phyloP scores from a whole-genome alignment of 495 filamentous ascomycete species.

The Evansstolkia leycettana region DNA sequence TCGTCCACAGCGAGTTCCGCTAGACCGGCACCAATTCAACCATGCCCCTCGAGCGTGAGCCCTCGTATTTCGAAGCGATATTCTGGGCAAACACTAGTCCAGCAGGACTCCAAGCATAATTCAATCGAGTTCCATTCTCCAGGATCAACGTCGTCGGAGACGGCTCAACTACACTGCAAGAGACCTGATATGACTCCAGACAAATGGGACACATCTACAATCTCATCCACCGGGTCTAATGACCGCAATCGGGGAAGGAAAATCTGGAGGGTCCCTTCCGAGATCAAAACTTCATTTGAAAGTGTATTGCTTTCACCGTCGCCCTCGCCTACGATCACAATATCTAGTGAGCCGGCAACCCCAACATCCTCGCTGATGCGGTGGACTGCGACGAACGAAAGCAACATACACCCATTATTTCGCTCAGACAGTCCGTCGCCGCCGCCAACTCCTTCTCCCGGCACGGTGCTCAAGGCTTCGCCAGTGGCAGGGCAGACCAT shows the following conservation, averaged over 20 bases:
- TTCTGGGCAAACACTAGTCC: slow-evolving; percentile 23
- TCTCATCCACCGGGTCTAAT: slow-evolving; percentile 2
- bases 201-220: too few relatives aligned
- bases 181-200: too few relatives aligned
- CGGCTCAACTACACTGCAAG: too few relatives aligned
- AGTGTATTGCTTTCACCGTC: slow-evolving; percentile 12
- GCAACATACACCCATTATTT: slow-evolving; percentile 79
- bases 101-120: slow-evolving; percentile 14
- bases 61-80: slow-evolving; percentile 23
- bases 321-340: slow-evolving; percentile 4
- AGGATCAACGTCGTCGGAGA: slow-evolving; percentile 6
- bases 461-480: slow-evolving; percentile 58
- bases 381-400: slow-evolving; percentile 35
- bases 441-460: slow-evolving; percentile 52
- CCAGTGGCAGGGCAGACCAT: slow-evolving; percentile 59
- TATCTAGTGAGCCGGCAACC: not conserved
- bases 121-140: slow-evolving; percentile 16
- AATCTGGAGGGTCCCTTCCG: slow-evolving; percentile 5
- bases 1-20: slow-evolving; percentile 6
- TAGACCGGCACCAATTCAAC: slow-evolving; percentile 1
- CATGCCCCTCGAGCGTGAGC: slow-evolving; percentile 12
- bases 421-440: slow-evolving; percentile 61
- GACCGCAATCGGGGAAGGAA: slow-evolving; percentile 1
- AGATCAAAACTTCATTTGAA: slow-evolving; percentile 17
- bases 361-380: slow-evolving; percentile 3